These are phyloP conservation scores for Trichocladium antarcticum DNA, from an alignment of 495 filamentous ascomycete species.

Conservation along the genomic window DNA sequence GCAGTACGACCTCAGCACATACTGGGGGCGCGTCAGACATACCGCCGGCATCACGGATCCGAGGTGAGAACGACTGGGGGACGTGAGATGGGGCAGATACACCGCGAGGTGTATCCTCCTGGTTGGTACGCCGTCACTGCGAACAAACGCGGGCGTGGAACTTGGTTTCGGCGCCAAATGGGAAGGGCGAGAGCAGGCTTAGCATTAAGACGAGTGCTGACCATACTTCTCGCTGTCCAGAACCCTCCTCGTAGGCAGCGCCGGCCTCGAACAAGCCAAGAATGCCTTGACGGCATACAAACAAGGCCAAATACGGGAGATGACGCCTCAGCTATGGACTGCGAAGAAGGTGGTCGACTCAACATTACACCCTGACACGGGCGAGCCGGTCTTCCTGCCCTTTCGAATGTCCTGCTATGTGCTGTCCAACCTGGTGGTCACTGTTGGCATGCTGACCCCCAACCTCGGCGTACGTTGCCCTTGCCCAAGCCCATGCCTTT, in stretches of 20 bases:
- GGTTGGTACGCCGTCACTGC: constrained; percentile 1
- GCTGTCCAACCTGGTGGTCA: constrained; percentile 86
- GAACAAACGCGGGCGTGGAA: background rate
- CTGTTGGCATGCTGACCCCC: constrained; percentile 95
- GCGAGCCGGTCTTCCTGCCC: constrained; percentile 79
- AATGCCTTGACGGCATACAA: constrained; percentile 69
- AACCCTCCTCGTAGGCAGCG: constrained; percentile 63
- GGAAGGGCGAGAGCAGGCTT: background rate
- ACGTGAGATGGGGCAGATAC: background rate
- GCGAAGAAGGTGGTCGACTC: constrained; percentile 97
- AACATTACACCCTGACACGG: constrained; percentile 91
- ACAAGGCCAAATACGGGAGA: constrained; percentile 55
- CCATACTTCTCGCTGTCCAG: constrained; percentile 32
- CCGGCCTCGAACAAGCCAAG: constrained; percentile 76
- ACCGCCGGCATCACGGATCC: constrained; percentile 85
- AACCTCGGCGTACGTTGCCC: constrained; percentile 49
- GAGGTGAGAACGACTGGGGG: constrained; percentile 52
- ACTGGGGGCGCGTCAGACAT: constrained; percentile 90
- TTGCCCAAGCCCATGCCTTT: background rate
- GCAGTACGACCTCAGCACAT: constrained; percentile 83
- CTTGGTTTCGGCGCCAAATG: background rate
- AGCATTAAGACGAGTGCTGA: background rate
- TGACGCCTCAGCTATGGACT: constrained; percentile 86
- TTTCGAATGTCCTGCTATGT: constrained; percentile 97
- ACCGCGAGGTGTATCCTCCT: constrained; percentile 1